A percentile compares a stretch with the other conserved stretches of the same genome.
phyloP scores from a whole-genome alignment of 768 basidiomycete genomes.

The Mycena venus region DNA sequence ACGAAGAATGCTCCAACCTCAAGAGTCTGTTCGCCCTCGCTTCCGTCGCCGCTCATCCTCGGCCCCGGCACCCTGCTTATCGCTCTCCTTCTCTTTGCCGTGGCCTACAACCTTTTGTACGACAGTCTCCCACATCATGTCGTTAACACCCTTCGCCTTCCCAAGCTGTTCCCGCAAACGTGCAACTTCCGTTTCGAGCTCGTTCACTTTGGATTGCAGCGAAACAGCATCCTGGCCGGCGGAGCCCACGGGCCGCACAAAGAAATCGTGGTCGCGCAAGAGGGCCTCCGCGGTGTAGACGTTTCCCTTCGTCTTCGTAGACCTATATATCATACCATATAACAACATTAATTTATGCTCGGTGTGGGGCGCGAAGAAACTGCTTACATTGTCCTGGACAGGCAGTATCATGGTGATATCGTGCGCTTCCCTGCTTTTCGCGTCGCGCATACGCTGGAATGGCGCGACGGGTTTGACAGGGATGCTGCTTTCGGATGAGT shows the following conservation, averaged over 20 bases:
- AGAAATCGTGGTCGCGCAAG: constrained; percentile 74
- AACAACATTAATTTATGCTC: constrained; percentile 1
- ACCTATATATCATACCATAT: constrained; percentile 40
- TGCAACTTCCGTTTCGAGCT: constrained; percentile 81
- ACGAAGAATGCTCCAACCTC: background rate
- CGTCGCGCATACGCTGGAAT: constrained; percentile 82
- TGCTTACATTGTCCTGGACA: constrained; percentile 55
- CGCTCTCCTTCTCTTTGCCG: constrained; percentile 45
- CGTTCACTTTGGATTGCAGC: constrained; percentile 69
- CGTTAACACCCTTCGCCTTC: constrained; percentile 92
- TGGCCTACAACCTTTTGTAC: constrained; percentile 73
- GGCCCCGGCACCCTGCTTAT: constrained; percentile 28
- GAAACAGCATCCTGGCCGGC: constrained; percentile 51
- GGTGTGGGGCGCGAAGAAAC: background rate
- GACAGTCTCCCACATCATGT: constrained; percentile 92
- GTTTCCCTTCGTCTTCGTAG: constrained; percentile 46
- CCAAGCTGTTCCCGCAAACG: constrained; percentile 77
- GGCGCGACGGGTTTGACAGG: constrained; percentile 75
- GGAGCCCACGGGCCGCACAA: constrained; percentile 59
- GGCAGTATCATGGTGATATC: constrained; percentile 78
- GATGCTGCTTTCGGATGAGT: constrained; percentile 65
- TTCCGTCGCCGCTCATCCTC: constrained; percentile 47
- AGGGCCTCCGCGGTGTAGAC: constrained; percentile 69
- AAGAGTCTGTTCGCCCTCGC: constrained; percentile 42
- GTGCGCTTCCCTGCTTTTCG: constrained; percentile 75